Base-by-base conservation (phyloP, 2,329 filamentous ascomycete species). In the Aspergillus pseudoterreus region DNA sequence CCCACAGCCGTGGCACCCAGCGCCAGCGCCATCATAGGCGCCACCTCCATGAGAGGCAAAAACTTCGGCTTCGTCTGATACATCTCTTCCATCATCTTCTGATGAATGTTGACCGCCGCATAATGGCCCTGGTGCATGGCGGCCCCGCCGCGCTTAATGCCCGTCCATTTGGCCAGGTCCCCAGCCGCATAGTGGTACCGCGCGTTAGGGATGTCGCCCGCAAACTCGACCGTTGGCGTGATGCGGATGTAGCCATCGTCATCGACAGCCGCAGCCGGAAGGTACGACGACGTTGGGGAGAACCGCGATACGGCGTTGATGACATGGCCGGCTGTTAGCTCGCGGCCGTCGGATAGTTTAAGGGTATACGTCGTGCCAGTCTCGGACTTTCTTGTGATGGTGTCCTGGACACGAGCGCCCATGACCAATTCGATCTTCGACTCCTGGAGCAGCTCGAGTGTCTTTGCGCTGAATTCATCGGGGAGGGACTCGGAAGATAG, bases 401-500 rank as follows among this genome's bases (percentile, higher is more conserved):
- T 36, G 0, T 33, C 30, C 27, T 45, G 43, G 6, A 45, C 43
- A 6, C 43, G 24, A 4, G 19, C 30, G 12, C 43, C 43, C 9
- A 45, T 8, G 8, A 45, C 32, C 8, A 36, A 6, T 10, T 45
- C 43, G 6, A 45, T 24, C n/a, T 22, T n/a, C 3, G 43, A 45
- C 27, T 42, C 15, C 39, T 73, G 69, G 1, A 88, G 71, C 1
- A 87, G 69, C 8, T 79, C 75, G 1, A 85, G 73, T 0, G 81
- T 78, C 50, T 75, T 77, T 41, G 84, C 81, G 66, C 87, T 88
- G 65, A 85, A 83, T 45, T 83, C 82, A 14, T 85, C 80, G 0
- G 86, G 82, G 1, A 92, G 77, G 3, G 79, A 80, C 70, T 92
- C 88, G 0, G 85, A 81, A 0, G 86, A 90, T 12, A 91, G 76